A percentile compares a stretch with the other conserved stretches of the same genome.
Conservation (phyloP, 495 filamentous ascomycete genomes). For the Penicillium dipodomyicola region DNA sequence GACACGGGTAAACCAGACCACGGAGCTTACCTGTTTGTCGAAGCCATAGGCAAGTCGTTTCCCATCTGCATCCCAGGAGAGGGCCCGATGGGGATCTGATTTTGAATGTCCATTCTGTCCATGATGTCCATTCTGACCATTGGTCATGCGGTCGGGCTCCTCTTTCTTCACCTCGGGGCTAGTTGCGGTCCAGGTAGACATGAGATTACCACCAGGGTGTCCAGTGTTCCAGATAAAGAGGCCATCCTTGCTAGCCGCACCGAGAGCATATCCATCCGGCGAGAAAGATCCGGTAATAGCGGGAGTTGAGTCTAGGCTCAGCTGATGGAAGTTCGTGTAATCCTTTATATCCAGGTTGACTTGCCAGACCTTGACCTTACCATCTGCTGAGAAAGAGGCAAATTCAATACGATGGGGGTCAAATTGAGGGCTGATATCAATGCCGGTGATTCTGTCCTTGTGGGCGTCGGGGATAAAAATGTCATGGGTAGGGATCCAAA, state of each 20-base stretch:
- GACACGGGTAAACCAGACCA: background rate
- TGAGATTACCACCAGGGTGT: constrained; percentile 56
- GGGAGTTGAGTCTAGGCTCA: constrained; percentile 49
- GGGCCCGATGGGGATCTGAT: constrained; percentile 44
- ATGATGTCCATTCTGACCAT: constrained; percentile 38
- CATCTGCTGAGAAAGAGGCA: constrained; percentile 53
- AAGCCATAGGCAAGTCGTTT: constrained; percentile 71
- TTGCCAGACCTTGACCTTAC: constrained; percentile 68
- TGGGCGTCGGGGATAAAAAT: constrained; percentile 42
- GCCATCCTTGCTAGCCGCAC: constrained; percentile 62
- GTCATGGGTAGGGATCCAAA: constrained; percentile 50
- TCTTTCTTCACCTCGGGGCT: constrained; percentile 30
- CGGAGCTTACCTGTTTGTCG: constrained; percentile 60
- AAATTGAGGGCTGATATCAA: constrained; percentile 42
- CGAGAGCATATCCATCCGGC: constrained; percentile 68
- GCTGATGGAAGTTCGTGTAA: constrained; percentile 53
- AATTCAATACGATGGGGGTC: constrained; percentile 34
- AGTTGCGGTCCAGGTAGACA: constrained; percentile 58
- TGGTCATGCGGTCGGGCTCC: constrained; percentile 32
- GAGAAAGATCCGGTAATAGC: constrained; percentile 66
- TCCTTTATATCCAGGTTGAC: constrained; percentile 56
- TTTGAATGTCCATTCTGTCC: constrained; percentile 41
- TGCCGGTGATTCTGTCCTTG: constrained; percentile 45
- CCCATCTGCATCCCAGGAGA: constrained; percentile 76
- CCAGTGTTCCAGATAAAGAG: constrained; percentile 73